Conservation (phyloP, 164 flowering plant genomes). For the Vitis riparia region DNA sequence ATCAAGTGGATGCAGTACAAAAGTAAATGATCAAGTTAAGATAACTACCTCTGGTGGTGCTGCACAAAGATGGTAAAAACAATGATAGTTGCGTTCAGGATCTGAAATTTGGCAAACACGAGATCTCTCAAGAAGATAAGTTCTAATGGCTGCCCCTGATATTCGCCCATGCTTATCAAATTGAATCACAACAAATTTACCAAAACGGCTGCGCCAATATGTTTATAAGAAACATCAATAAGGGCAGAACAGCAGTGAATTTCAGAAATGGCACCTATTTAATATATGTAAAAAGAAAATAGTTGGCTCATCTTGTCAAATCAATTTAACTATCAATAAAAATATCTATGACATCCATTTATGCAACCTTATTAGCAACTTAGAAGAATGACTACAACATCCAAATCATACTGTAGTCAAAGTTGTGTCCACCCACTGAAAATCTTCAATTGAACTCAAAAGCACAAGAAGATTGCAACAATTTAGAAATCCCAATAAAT, state of each 20-base stretch:
- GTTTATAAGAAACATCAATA: constrained; percentile 13
- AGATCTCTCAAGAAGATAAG: constrained; percentile 86
- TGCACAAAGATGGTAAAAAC: constrained; percentile 85
- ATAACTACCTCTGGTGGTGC: constrained; percentile 69
- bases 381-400: neutral
- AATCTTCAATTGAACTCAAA: neutral
- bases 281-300: neutral
- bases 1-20: neutral
- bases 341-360: neutral
- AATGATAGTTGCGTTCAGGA: constrained; percentile 88
- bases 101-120: constrained; percentile 94
- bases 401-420: neutral
- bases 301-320: neutral
- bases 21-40: constrained; percentile 1
- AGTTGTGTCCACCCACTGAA: neutral
- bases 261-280: neutral
- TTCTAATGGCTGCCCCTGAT: constrained; percentile 88
- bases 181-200: constrained; percentile 90
- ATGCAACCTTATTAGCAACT: too few species aligned
- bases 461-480: neutral
- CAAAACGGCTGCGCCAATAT: constrained; percentile 68
- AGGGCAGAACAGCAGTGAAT: constrained; percentile 5
- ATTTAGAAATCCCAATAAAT: too few species aligned
- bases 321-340: neutral
- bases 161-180: constrained; percentile 77